phyloP scores from a whole-genome alignment of 441 rosid genomes.

The Pelargonium cotyledonis region DNA sequence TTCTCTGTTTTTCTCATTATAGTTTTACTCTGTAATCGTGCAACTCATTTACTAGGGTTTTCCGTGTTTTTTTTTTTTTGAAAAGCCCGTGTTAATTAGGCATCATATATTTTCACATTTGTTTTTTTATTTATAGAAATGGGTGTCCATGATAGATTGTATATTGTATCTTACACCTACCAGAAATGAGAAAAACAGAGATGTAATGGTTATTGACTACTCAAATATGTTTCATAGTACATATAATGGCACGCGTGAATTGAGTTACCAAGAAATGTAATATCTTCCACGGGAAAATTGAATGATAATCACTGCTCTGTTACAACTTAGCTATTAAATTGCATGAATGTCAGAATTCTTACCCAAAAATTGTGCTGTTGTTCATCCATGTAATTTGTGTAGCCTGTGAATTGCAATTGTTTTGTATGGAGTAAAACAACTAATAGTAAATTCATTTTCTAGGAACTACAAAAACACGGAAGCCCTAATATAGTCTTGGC shows the following conservation, averaged over 20 bases:
- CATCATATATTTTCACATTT: background rate
- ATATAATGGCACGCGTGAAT: background rate
- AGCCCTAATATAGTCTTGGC: constrained; percentile 94
- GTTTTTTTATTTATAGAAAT: background rate
- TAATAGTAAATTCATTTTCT: constrained; percentile 36
- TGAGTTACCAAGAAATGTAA: background rate
- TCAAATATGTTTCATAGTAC: background rate
- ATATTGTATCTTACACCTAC: background rate
- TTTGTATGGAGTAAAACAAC: constrained; percentile 16
- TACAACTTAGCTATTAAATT: background rate
- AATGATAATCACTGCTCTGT: background rate
- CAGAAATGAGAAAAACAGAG: background rate
- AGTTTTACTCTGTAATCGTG: too few species aligned
- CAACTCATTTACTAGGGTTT: background rate
- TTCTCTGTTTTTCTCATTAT: background rate
- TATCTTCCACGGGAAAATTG: background rate
- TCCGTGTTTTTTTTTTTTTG: background rate
- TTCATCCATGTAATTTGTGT: background rate
- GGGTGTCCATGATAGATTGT: background rate
- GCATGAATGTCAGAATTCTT: background rate
- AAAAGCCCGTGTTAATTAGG: background rate
- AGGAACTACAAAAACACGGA: constrained; percentile 90
- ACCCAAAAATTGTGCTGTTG: background rate
- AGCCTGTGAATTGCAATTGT: constrained; percentile 1
- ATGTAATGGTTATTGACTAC: background rate